A percentile compares a stretch with the other conserved stretches of the same genome.
Evolutionary conservation across 2,329 filamentous ascomycete species (phyloP).

Genomic region (Colletotrichum karsti): DNA sequence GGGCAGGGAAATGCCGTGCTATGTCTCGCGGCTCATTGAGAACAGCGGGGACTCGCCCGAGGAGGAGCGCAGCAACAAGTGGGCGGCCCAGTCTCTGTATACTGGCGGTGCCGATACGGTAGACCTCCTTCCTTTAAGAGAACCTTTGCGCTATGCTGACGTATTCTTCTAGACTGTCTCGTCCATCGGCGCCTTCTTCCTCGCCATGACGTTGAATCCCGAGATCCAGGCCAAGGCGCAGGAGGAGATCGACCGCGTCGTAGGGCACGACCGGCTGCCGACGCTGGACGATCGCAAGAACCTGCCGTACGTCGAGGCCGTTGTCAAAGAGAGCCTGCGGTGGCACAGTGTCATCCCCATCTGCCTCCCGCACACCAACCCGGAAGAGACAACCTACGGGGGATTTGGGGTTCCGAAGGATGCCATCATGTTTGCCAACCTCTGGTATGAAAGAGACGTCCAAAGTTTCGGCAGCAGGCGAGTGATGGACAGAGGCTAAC

Average conservation of each 20-base stretch:
- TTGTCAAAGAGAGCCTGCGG: slow-evolving; percentile 52
- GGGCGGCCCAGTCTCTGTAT: slow-evolving; percentile 16
- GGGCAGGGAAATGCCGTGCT: not conserved
- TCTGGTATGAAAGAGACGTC: too few species aligned
- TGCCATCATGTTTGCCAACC: slow-evolving; percentile 48
- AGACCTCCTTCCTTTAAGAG: not conserved
- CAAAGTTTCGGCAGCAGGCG: too few species aligned
- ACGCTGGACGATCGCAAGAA: slow-evolving; percentile 44
- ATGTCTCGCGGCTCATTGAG: not conserved
- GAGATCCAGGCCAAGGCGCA: slow-evolving; percentile 43
- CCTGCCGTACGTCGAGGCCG: slow-evolving; percentile 50
- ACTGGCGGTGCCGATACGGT: slow-evolving; percentile 27
- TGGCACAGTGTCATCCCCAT: slow-evolving; percentile 50
- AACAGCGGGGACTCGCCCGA: not conserved
- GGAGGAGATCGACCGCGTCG: slow-evolving; percentile 46
- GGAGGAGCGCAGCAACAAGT: slow-evolving; percentile 19
- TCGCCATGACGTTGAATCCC: slow-evolving; percentile 55
- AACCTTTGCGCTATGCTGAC: fast-evolving
- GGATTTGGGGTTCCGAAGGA: slow-evolving; percentile 57
- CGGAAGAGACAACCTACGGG: slow-evolving; percentile 55
- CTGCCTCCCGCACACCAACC: slow-evolving; percentile 55
- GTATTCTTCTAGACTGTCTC: slow-evolving; percentile 33
- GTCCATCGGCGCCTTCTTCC: slow-evolving; percentile 49
- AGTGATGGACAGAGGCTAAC: not conserved
- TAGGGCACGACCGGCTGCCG: slow-evolving; percentile 46